Evolutionary conservation across 441 rosid species (phyloP).

Genomic region (Populus hybrid): DNA sequence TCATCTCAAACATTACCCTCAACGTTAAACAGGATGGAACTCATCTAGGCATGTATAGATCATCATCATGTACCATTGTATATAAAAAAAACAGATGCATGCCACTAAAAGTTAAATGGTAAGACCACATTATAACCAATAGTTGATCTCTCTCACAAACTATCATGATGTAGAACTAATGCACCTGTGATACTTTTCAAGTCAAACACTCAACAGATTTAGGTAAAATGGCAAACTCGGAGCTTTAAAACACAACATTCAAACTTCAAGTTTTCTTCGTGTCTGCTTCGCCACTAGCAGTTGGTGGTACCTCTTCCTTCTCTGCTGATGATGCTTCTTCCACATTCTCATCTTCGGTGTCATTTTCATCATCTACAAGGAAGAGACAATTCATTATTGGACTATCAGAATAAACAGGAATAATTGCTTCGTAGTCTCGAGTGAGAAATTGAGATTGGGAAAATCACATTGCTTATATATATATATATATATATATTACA

Average conservation of each 20-base stretch:
- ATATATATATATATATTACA: neutral
- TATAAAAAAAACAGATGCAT: neutral
- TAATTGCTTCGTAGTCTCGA: neutral
- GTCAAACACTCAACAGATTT: neutral
- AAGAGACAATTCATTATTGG: neutral
- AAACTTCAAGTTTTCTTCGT: conserved; percentile 6
- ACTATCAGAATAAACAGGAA: neutral
- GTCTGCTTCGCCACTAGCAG: conserved; percentile 16
- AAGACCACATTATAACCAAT: neutral
- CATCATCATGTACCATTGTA: neutral
- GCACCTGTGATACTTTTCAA: neutral
- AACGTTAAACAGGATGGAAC: neutral
- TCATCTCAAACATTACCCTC: neutral
- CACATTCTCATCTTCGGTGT: conserved; percentile 31
- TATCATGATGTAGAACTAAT: neutral
- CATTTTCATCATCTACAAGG: conserved; percentile 36
- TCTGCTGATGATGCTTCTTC: conserved; percentile 19
- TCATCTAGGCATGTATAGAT: neutral
- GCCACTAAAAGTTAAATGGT: neutral
- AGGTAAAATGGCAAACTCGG: neutral
- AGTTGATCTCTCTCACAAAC: neutral
- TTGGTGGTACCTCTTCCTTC: conserved; percentile 11
- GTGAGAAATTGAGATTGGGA: neutral
- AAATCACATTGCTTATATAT: neutral
- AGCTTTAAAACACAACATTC: neutral